These are phyloP conservation scores for Rhizophora mangle DNA, from an alignment of 345 rosid genomes.

Conservation along the genomic window DNA sequence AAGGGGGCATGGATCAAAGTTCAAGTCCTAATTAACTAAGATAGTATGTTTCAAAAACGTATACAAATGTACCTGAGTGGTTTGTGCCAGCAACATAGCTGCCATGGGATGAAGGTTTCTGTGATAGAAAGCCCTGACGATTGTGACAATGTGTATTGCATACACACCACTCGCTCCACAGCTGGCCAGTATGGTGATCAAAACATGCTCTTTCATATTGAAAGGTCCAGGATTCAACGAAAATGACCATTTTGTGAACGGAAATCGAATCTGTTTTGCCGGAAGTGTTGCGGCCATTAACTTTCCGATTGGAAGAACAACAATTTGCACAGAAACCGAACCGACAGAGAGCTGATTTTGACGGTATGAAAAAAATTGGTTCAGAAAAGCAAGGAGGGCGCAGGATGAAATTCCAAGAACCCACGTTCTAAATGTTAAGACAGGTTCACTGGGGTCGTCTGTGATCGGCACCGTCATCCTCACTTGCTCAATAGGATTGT, in stretches of 20 bases:
- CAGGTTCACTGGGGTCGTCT: constrained; percentile 37
- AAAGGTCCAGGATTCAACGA: constrained; percentile 55
- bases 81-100: constrained; percentile 53
- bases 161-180: constrained; percentile 31
- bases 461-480: constrained; percentile 41
- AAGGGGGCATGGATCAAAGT: too few relatives aligned
- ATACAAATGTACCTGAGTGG: constrained; percentile 53
- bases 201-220: constrained; percentile 44
- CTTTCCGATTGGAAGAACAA: constrained; percentile 40
- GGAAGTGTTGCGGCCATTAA: constrained; percentile 46
- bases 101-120: constrained; percentile 26
- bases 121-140: constrained; percentile 41
- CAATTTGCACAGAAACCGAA: constrained; percentile 39
- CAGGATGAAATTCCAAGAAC: constrained; percentile 38
- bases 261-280: constrained; percentile 8
- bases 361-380: constrained; percentile 42
- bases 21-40: neutral
- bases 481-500: constrained; percentile 36
- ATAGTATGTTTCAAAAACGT: neutral
- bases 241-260: constrained; percentile 42
- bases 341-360: constrained; percentile 25
- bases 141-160: constrained; percentile 27
- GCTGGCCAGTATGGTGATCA: constrained; percentile 44
- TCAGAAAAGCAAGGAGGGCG: constrained; percentile 29
- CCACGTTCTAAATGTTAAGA: constrained; percentile 49